Evolutionary conservation across 2,329 filamentous ascomycete genomes (phyloP).

Genomic region (Exutisphaerella laricina): DNA sequence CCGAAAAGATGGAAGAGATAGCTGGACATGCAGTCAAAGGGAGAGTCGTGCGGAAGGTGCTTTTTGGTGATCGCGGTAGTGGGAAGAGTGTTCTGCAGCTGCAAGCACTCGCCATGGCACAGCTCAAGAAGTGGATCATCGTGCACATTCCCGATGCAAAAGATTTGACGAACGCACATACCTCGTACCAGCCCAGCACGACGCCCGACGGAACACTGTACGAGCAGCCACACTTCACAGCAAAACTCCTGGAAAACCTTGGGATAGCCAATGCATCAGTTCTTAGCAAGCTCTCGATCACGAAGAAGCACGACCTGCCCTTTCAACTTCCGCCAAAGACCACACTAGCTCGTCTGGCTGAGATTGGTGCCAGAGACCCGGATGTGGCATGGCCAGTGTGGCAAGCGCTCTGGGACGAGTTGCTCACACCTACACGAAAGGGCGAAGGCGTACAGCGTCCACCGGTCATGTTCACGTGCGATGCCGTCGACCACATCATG

Average conservation of each 20-base stretch:
- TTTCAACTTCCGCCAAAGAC: conserved; percentile 53
- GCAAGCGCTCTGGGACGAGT: conserved; percentile 73
- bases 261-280: conserved; percentile 64
- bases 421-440: conserved; percentile 47
- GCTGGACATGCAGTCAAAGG: conserved; percentile 41
- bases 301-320: conserved; percentile 53
- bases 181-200: conserved; percentile 68
- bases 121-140: conserved; percentile 81
- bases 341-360: conserved; percentile 62
- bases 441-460: conserved; percentile 45
- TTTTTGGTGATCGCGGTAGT: conserved; percentile 66
- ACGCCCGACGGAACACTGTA: conserved; percentile 52
- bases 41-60: conserved; percentile 52
- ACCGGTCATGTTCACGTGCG: conserved; percentile 68
- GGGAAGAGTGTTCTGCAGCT: conserved; percentile 86
- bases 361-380: conserved; percentile 64
- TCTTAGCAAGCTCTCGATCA: conserved; percentile 50
- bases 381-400: conserved; percentile 78
- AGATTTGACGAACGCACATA: conserved; percentile 73
- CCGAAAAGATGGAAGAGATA: conserved; percentile 39
- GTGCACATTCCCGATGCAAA: conserved; percentile 86
- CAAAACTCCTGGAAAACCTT: conserved; percentile 68
- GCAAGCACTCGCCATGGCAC: conserved; percentile 75
- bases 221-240: conserved; percentile 70
- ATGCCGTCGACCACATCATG: conserved; percentile 80